These are phyloP conservation scores for Rhododendron griersonianum DNA, from an alignment of 148 eudicot genomes.

Conservation along the genomic window DNA sequence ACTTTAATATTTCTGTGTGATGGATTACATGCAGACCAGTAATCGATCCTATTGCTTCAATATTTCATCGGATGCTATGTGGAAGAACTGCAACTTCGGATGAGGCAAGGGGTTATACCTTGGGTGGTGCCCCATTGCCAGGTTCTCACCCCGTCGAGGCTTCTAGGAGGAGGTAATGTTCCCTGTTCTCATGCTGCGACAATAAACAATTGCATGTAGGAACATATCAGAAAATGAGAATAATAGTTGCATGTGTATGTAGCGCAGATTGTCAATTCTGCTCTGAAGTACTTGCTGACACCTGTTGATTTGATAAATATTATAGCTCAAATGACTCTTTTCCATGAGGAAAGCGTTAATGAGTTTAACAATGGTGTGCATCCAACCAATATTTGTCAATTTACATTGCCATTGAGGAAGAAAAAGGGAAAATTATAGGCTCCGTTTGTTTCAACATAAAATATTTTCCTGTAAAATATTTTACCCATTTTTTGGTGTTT, in stretches of 20 bases:
- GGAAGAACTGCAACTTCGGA: slow-evolving; percentile 55
- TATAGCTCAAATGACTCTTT: background rate
- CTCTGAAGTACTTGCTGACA: background rate
- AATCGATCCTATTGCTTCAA: slow-evolving; percentile 75
- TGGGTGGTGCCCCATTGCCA: slow-evolving; percentile 67
- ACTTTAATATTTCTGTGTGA: slow-evolving; percentile 1
- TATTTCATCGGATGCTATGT: slow-evolving; percentile 76
- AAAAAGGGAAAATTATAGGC: background rate
- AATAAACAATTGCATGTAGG: background rate
- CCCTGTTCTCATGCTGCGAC: background rate
- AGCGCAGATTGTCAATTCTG: background rate
- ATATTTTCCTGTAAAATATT: too few relatives aligned
- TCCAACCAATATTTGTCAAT: background rate
- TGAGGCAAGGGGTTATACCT: slow-evolving; percentile 52
- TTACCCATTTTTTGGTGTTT: too few relatives aligned
- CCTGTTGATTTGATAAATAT: background rate
- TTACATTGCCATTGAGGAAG: background rate
- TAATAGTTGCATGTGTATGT: background rate
- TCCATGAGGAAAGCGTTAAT: background rate
- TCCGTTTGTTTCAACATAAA: too few relatives aligned
- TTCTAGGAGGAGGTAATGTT: slow-evolving; percentile 82
- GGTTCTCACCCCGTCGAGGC: slow-evolving; percentile 94
- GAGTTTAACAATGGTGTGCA: background rate
- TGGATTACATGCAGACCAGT: slow-evolving; percentile 57
- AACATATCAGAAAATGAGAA: background rate